Conservation (phyloP, 768 basidiomycete genomes). For the Saitozyma podzolica region DNA sequence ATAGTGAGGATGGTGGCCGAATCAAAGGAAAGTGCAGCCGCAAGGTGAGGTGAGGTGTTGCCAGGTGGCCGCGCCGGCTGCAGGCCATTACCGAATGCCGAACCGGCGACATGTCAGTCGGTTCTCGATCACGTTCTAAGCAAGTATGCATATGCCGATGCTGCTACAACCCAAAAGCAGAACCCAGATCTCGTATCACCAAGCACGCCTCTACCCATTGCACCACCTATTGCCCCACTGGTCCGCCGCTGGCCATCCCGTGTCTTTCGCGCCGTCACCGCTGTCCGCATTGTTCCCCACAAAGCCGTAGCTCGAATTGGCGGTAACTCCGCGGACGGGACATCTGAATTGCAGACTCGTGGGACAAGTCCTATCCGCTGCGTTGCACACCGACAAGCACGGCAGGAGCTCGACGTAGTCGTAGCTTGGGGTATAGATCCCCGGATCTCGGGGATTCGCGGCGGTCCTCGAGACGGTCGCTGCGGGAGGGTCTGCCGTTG, state of each 20-base stretch:
- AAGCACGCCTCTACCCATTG: conserved; percentile 29
- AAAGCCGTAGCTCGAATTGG: conserved; percentile 45
- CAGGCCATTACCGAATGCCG: too few relatives aligned
- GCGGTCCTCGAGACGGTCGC: conserved; percentile 24
- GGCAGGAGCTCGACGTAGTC: conserved; percentile 48
- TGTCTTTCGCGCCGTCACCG: conserved; percentile 28
- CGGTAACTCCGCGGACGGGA: conserved; percentile 35
- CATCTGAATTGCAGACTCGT: conserved; percentile 49
- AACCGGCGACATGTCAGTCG: too few relatives aligned
- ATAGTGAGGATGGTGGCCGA: too few relatives aligned
- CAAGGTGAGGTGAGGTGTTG: too few relatives aligned
- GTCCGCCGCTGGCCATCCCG: conserved; percentile 28
- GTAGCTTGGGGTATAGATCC: conserved; percentile 18
- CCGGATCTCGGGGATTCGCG: conserved; percentile 13
- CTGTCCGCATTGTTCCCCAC: conserved; percentile 30
- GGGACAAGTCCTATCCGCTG: conserved; percentile 50
- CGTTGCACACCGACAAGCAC: conserved; percentile 46
- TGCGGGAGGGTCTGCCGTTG: not conserved
- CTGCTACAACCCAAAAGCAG: too few relatives aligned
- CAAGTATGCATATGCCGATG: too few relatives aligned
- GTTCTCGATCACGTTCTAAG: too few relatives aligned
- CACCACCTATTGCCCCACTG: conserved; percentile 47
- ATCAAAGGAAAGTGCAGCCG: too few relatives aligned
- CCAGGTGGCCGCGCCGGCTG: too few relatives aligned
- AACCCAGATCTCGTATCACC: not conserved